Evolutionary conservation across 352 stramenopile species (phyloP).

Genomic region (Pythium volutum): DNA sequence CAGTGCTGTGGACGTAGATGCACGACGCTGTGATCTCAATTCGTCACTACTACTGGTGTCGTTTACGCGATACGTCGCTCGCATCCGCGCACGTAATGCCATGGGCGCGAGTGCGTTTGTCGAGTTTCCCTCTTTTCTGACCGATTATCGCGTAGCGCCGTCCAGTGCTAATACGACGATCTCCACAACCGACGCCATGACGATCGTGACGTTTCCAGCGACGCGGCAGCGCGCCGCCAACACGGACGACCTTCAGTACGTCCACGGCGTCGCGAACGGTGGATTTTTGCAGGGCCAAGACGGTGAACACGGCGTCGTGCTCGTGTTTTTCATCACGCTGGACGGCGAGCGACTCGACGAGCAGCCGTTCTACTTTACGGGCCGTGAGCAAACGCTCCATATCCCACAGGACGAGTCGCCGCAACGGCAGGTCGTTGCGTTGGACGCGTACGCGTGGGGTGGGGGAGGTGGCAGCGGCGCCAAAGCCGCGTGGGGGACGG

Average conservation of each 20-base stretch:
- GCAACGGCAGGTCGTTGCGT: constrained; percentile 44
- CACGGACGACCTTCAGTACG: constrained; percentile 52
- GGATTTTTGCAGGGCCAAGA: constrained; percentile 28
- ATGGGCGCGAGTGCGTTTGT: constrained; percentile 29
- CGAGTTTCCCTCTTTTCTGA: constrained; percentile 36
- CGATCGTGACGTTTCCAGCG: constrained; percentile 18
- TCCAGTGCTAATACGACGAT: not conserved
- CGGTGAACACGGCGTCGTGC: constrained; percentile 47
- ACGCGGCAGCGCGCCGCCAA: constrained; percentile 37
- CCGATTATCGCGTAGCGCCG: constrained; percentile 21
- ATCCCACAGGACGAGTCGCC: constrained; percentile 27
- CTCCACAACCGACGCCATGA: not conserved
- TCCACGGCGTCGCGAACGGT: constrained; percentile 49
- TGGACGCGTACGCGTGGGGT: constrained; percentile 77
- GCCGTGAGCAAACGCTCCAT: constrained; percentile 25
- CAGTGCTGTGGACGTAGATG: not conserved
- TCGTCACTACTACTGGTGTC: constrained; percentile 14
- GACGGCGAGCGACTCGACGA: constrained; percentile 39
- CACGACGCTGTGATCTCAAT: constrained; percentile 7
- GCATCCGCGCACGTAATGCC: constrained; percentile 36
- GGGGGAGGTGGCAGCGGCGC: constrained; percentile 60
- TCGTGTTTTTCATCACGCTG: constrained; percentile 60
- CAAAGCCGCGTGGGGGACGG: constrained; percentile 36
- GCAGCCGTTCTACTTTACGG: constrained; percentile 45
- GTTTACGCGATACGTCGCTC: constrained; percentile 42